Percentiles rank a stretch among this genome's conserved stretches.
Evolutionary conservation across 805 yeast genomes (phyloP).

Genomic region (Candida arabinofermentans): DNA sequence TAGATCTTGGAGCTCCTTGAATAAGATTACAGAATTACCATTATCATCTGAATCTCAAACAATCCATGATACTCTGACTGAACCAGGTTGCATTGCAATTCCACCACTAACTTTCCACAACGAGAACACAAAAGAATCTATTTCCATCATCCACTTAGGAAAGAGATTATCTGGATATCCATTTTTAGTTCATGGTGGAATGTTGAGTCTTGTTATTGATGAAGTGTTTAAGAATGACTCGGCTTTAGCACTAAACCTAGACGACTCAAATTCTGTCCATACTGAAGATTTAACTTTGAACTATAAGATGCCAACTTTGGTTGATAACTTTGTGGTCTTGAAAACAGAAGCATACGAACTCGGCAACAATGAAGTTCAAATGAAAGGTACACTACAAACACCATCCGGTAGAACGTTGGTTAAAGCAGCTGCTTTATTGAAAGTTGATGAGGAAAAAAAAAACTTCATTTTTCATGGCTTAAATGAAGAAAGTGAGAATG

Average conservation of each 20-base stretch:
- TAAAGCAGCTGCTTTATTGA: constrained; percentile 47
- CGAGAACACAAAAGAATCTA: constrained; percentile 49
- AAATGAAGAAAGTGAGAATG: background rate
- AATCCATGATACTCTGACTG: constrained; percentile 47
- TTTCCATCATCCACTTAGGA: constrained; percentile 74
- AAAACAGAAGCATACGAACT: constrained; percentile 40
- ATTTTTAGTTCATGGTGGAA: constrained; percentile 83
- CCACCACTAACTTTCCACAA: constrained; percentile 68
- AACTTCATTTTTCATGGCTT: constrained; percentile 6
- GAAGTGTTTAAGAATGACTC: constrained; percentile 54
- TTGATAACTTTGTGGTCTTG: constrained; percentile 70
- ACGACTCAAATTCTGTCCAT: constrained; percentile 36
- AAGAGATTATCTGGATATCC: constrained; percentile 82
- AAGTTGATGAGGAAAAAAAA: constrained; percentile 4
- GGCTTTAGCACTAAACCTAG: constrained; percentile 21
- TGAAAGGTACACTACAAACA: constrained; percentile 51
- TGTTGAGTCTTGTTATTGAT: constrained; percentile 74
- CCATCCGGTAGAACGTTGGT: constrained; percentile 54
- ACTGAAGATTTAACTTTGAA: constrained; percentile 45
- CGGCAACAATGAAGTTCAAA: constrained; percentile 34
- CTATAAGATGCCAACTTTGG: constrained; percentile 71
- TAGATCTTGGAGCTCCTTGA: constrained; percentile 43
- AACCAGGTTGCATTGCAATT: constrained; percentile 77
- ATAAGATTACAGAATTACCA: constrained; percentile 33
- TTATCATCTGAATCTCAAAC: constrained; percentile 29